Percentiles rank a stretch among this genome's conserved stretches.
phyloP scores from a whole-genome alignment of 75 land plant genomes.

The Pinus albicaulis region DNA sequence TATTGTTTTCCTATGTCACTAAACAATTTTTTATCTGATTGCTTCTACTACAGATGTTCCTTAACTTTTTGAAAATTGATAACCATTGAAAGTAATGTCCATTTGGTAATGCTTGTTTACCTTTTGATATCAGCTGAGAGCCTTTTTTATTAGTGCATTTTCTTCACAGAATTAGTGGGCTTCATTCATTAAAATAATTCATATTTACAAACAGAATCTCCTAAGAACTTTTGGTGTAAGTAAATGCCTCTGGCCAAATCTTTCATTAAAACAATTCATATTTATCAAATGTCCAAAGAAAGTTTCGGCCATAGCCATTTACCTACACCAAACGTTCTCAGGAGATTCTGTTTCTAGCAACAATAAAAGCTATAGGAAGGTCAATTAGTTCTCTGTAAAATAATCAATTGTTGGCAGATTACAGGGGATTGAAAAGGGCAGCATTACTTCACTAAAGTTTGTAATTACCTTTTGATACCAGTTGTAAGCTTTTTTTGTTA shows the following conservation, averaged over 20 bases:
- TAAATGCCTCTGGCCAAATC: not conserved
- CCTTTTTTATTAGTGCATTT: not conserved
- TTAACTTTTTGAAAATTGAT: not conserved
- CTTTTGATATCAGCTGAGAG: not conserved
- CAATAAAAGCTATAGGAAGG: too few relatives aligned
- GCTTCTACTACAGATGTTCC: not conserved
- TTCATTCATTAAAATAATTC: not conserved
- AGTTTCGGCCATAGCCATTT: too few relatives aligned
- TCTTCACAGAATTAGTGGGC: not conserved
- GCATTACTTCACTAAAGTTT: too few relatives aligned
- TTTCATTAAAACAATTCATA: not conserved
- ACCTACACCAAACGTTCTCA: too few relatives aligned
- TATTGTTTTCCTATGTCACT: not conserved
- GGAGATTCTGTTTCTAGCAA: too few relatives aligned
- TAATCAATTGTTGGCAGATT: too few relatives aligned
- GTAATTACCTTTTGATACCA: not conserved
- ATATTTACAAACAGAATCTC: too few relatives aligned
- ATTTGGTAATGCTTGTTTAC: not conserved
- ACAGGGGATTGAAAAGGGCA: too few relatives aligned
- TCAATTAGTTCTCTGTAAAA: too few relatives aligned
- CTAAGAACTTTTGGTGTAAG: too few relatives aligned
- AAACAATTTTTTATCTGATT: not conserved
- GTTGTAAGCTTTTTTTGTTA: not conserved
- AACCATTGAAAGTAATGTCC: not conserved
- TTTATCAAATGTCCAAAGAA: too few relatives aligned